Conservation (phyloP, 31 red algal species). For the Endocladia muricata region DNA sequence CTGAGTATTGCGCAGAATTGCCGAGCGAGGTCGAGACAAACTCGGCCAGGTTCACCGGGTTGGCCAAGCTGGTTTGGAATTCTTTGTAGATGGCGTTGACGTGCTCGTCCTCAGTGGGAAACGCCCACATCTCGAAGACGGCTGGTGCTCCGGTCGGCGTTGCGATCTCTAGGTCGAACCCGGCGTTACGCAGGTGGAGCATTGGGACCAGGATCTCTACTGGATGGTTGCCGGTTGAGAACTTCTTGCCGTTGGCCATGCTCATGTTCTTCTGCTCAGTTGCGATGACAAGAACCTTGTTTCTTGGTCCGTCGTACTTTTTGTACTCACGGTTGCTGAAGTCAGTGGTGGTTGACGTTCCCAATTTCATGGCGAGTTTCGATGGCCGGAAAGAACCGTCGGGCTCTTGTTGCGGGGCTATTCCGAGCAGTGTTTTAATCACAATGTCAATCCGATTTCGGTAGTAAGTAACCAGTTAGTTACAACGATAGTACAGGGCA, state of each 20-base stretch:
- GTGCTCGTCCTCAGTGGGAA: background rate
- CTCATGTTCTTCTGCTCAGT: constrained; percentile 16
- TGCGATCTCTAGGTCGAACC: background rate
- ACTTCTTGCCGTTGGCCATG: constrained; percentile 13
- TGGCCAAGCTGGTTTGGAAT: background rate
- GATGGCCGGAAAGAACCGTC: too few relatives aligned
- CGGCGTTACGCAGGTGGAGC: background rate
- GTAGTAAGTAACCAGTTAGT: too few relatives aligned
- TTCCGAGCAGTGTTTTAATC: too few relatives aligned
- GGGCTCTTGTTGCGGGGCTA: too few relatives aligned
- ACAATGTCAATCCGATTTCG: too few relatives aligned
- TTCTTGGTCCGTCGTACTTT: too few relatives aligned
- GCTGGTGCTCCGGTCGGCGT: constrained; percentile 3
- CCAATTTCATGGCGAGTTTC: too few relatives aligned
- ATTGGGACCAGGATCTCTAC: constrained; percentile 5
- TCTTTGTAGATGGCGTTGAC: background rate
- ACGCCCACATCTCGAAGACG: constrained; percentile 1
- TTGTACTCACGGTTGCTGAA: too few relatives aligned
- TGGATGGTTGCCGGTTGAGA: constrained; percentile 7
- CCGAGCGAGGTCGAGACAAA: background rate
- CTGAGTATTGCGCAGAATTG: background rate
- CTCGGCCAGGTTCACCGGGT: background rate
- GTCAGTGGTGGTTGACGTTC: too few relatives aligned
- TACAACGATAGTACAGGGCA: too few relatives aligned
- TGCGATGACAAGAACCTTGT: too few relatives aligned